Percentiles rank a stretch among this genome's conserved stretches.
Conservation (phyloP, 495 filamentous ascomycete genomes). For the Penicillium maclennaniae region DNA sequence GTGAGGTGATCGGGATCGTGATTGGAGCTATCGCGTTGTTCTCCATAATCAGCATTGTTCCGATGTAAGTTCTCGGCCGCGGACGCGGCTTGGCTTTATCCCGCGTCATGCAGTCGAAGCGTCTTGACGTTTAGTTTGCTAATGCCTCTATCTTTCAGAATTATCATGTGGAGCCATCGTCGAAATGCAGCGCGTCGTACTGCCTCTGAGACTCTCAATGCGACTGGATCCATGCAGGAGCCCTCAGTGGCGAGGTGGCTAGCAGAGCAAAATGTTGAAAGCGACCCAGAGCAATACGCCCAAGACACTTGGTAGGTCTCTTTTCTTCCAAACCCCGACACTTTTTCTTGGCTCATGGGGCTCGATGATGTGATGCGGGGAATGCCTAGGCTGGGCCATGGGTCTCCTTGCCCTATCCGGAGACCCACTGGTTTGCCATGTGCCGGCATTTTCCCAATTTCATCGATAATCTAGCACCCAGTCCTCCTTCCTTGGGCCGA, state of each 20-base stretch:
- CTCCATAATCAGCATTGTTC: slow-evolving; percentile 30
- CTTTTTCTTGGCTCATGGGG: slow-evolving; percentile 22
- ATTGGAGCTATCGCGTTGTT: slow-evolving; percentile 33
- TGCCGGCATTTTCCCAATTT: too few species aligned
- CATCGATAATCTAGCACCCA: neutral
- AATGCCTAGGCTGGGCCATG: slow-evolving; percentile 23
- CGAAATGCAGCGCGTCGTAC: slow-evolving; percentile 7
- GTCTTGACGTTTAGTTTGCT: slow-evolving; percentile 12
- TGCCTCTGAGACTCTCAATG: slow-evolving; percentile 11
- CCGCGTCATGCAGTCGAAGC: slow-evolving; percentile 16
- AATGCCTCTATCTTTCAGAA: slow-evolving; percentile 3
- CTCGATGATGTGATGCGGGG: slow-evolving; percentile 29
- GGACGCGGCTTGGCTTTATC: slow-evolving; percentile 12
- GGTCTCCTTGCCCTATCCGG: slow-evolving; percentile 11
- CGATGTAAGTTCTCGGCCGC: slow-evolving; percentile 29
- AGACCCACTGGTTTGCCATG: neutral
- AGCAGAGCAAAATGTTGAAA: slow-evolving; percentile 22
- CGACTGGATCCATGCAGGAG: slow-evolving; percentile 13
- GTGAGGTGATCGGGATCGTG: slow-evolving; percentile 33
- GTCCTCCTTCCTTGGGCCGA: neutral
- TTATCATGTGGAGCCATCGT: slow-evolving; percentile 21
- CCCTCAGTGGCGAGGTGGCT: slow-evolving; percentile 30
- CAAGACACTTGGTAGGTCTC: slow-evolving; percentile 33
- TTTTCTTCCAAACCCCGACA: neutral
- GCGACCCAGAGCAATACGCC: slow-evolving; percentile 18